phyloP scores from a whole-genome alignment of 2,329 filamentous ascomycete genomes.

The Bretziella fagacearum region DNA sequence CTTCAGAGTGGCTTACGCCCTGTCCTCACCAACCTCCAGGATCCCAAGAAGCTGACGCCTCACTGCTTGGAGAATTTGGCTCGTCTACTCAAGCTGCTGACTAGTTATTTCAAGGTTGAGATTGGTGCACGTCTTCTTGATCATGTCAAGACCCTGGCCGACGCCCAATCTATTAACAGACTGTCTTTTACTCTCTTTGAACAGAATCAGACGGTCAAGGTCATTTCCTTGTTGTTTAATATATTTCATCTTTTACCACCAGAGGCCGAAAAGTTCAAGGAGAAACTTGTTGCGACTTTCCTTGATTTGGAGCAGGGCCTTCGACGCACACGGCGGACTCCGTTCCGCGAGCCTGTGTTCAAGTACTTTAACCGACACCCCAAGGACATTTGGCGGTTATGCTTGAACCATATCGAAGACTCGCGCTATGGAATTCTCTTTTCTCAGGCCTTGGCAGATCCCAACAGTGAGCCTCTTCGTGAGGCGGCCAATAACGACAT shows the following conservation, averaged over 20 bases:
- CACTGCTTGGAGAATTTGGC: constrained; percentile 84
- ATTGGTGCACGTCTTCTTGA: constrained; percentile 87
- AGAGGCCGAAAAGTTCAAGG: constrained; percentile 80
- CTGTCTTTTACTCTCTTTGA: constrained; percentile 92
- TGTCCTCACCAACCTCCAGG: constrained; percentile 90
- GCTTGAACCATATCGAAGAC: constrained; percentile 65
- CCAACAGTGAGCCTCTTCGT: constrained; percentile 56
- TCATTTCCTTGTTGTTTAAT: constrained; percentile 86
- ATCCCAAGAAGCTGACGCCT: constrained; percentile 75
- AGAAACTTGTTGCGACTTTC: constrained; percentile 76
- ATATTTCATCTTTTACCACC: constrained; percentile 92
- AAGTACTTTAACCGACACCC: constrained; percentile 90
- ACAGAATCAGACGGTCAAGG: constrained; percentile 81
- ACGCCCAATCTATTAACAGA: constrained; percentile 62
- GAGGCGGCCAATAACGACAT: constrained; percentile 58
- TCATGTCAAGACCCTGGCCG: constrained; percentile 80
- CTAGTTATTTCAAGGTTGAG: constrained; percentile 98
- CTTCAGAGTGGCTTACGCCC: constrained; percentile 86
- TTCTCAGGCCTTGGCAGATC: constrained; percentile 65
- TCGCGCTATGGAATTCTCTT: constrained; percentile 81
- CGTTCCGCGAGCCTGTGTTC: constrained; percentile 78
- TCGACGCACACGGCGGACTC: constrained; percentile 73
- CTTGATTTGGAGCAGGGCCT: constrained; percentile 73
- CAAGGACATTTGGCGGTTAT: constrained; percentile 67
- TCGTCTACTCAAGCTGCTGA: constrained; percentile 73